These are phyloP conservation scores for Calonectria naviculata DNA, from an alignment of 2,329 filamentous ascomycete species.

Conservation along the genomic window DNA sequence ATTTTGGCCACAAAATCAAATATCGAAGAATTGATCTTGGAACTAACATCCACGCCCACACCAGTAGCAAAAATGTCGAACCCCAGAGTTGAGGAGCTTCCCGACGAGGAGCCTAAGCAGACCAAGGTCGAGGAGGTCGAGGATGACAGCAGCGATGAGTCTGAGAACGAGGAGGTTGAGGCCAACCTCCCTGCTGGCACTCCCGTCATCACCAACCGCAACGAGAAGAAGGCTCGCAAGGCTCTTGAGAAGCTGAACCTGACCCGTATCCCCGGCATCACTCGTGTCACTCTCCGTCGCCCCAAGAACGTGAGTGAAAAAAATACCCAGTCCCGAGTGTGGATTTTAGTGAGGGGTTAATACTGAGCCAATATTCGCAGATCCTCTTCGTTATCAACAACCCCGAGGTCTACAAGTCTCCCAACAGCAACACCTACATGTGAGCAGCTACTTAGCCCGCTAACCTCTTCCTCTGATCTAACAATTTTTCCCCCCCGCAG, in stretches of 20 bases:
- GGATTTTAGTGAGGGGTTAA: slow-evolving; percentile 23
- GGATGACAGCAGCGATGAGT: slow-evolving; percentile 75
- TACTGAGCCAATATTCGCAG: slow-evolving; percentile 58
- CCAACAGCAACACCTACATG: slow-evolving; percentile 99
- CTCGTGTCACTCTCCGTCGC: slow-evolving; percentile 95
- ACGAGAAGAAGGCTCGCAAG: slow-evolving; percentile 99
- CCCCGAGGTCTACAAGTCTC: slow-evolving; percentile 99
- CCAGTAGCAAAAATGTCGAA: slow-evolving; percentile 83
- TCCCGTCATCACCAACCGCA: slow-evolving; percentile 95
- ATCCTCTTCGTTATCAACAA: slow-evolving; percentile 99
- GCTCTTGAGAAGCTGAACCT: slow-evolving; percentile 98
- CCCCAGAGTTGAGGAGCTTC: slow-evolving; percentile 97
- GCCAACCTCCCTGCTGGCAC: slow-evolving; percentile 82
- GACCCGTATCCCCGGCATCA: slow-evolving; percentile 96
- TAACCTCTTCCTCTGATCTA: background rate
- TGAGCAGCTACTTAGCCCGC: slow-evolving; percentile 62
- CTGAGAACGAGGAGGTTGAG: slow-evolving; percentile 86
- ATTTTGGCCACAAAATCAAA: slow-evolving; percentile 30
- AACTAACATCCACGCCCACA: slow-evolving; percentile 43
- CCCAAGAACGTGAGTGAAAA: slow-evolving; percentile 92
- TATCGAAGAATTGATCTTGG: slow-evolving; percentile 32
- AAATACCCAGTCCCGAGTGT: background rate
- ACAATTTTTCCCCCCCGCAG: slow-evolving; percentile 59
- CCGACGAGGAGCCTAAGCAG: slow-evolving; percentile 90
- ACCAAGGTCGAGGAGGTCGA: slow-evolving; percentile 80